phyloP scores from a whole-genome alignment of 108 stramenopile species.

The Skeletonema grethae region DNA sequence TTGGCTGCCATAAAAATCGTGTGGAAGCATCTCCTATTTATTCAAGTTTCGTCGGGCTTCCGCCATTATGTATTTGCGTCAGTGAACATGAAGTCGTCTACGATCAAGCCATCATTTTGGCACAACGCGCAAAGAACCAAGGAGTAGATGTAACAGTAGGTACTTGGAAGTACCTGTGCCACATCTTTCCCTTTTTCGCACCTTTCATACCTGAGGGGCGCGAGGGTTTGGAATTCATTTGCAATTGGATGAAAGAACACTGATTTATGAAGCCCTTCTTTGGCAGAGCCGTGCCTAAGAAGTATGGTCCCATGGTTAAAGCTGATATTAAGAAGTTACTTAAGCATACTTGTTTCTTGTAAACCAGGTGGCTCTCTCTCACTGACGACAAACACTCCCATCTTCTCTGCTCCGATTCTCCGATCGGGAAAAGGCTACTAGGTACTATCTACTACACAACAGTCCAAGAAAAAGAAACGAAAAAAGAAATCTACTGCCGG shows the following conservation, averaged over 20 bases:
- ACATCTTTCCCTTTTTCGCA: conserved; percentile 72
- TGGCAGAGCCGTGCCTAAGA: not conserved
- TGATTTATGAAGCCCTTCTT: conserved; percentile 16
- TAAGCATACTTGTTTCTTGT: too few species aligned
- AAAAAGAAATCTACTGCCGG: not conserved
- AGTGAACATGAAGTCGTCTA: conserved; percentile 81
- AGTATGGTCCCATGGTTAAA: too few species aligned
- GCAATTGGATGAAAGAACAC: conserved; percentile 65
- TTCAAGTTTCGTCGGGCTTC: conserved; percentile 60
- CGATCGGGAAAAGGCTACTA: too few species aligned
- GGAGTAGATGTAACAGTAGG: conserved; percentile 69
- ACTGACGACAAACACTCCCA: too few species aligned
- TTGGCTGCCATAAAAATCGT: conserved; percentile 51
- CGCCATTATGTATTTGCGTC: conserved; percentile 75
- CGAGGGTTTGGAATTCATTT: conserved; percentile 65
- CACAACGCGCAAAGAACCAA: conserved; percentile 53
- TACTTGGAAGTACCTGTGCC: conserved; percentile 83
- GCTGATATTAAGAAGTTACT: too few species aligned
- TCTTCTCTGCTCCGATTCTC: too few species aligned
- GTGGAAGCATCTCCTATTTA: conserved; percentile 67
- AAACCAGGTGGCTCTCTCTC: too few species aligned
- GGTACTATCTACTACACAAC: too few species aligned
- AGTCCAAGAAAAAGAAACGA: not conserved
- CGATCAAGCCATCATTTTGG: conserved; percentile 68
- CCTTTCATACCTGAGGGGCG: conserved; percentile 71